Evolutionary conservation across 331 rosid genomes (phyloP).

Genomic region (Phaseolus coccineus): DNA sequence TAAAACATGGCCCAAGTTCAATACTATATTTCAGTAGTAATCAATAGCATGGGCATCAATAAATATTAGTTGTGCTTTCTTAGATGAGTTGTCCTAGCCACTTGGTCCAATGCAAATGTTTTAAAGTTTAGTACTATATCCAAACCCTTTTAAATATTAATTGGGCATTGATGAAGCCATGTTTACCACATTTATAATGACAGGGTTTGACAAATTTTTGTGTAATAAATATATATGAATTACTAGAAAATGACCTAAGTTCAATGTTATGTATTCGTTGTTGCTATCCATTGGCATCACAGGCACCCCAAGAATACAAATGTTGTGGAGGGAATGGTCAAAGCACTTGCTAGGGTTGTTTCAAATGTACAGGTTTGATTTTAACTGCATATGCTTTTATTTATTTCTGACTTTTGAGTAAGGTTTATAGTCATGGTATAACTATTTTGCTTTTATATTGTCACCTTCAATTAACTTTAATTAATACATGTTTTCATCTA

Average conservation of each 20-base stretch:
- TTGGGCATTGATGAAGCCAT: constrained; percentile 8
- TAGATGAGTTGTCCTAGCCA: constrained; percentile 12
- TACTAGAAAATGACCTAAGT: constrained; percentile 4
- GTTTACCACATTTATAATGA: not conserved
- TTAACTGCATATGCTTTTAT: constrained; percentile 32
- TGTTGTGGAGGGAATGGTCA: constrained; percentile 95
- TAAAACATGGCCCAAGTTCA: too few relatives aligned
- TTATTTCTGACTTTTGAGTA: not conserved
- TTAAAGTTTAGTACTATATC: constrained; percentile 16
- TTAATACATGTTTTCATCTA: constrained; percentile 15
- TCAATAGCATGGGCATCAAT: not conserved
- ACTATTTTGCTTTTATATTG: constrained; percentile 34
- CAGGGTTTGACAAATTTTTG: not conserved
- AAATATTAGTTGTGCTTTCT: not conserved
- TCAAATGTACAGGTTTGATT: constrained; percentile 81
- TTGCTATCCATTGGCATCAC: constrained; percentile 42
- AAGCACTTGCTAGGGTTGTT: constrained; percentile 95
- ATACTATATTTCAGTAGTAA: not conserved
- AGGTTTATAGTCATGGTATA: constrained; percentile 20
- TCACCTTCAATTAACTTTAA: constrained; percentile 28
- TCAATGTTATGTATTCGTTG: constrained; percentile 15
- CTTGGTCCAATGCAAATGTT: constrained; percentile 8
- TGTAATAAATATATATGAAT: not conserved
- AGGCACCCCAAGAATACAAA: constrained; percentile 97
- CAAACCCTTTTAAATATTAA: constrained; percentile 8